Evolutionary conservation across 2,329 filamentous ascomycete genomes (phyloP), one percentile per base, ranked within the genome.

Genomic region (Colletotrichum tropicicola): DNA sequence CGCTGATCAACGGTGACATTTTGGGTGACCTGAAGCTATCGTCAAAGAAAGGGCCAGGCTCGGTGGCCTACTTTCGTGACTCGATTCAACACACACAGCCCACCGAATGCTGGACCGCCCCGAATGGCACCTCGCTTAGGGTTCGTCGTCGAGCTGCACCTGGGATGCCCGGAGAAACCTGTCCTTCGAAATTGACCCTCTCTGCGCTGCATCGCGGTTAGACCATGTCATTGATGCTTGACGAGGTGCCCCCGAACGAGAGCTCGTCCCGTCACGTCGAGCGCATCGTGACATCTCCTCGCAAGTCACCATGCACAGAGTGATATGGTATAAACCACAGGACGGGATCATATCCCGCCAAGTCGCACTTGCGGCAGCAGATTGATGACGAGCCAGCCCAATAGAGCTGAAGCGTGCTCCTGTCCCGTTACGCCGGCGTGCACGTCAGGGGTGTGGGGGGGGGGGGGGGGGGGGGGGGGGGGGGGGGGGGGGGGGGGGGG

Each of bases 341-440:
- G 25, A 44, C 43, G 30, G 27, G 21, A 37, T 32, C 47, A 35
- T 45, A 17, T 65, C 19, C 37, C 21, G n/a, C 21, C 6, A 7
- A 15, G 62, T 65, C 44, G 17, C 49, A 65, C 62, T 62, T 43
- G 44, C 28, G 17, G 12, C 28, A 55, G 28, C 30, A 45, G 6
- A 44, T 37, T 51, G 19, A 32, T 39, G 13, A 13, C 44, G 7
- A 5, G 12, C 6, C 8, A 5, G n/a, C 2, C 25, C 23, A 30
- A 30, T 4, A 3, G 13, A 49, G 37, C 17, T 61, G 49, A 23
- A n/a, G 8, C n/a, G 23, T 19, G 48, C 15, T 8, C 43, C 30
- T 3, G 58, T n/a, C 5, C 10, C 15, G 7, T 15, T 51, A 28
- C 21, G 17, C 37, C 17, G 10, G 5, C 6, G 5, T 15, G 23